Evolutionary conservation across 352 stramenopile genomes (phyloP).

Genomic region (Globisporangium mamillatum): DNA sequence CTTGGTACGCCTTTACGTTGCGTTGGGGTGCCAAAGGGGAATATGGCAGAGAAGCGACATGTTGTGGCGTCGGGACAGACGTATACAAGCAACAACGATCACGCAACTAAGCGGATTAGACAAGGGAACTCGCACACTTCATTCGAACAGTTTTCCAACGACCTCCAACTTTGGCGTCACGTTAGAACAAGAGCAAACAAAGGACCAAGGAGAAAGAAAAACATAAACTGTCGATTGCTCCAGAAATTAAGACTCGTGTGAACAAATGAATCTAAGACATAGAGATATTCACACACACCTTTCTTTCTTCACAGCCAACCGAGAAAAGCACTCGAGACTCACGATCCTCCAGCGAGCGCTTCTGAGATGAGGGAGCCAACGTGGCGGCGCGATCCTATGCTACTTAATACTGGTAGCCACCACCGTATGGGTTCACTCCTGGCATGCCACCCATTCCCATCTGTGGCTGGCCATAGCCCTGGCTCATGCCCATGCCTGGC

Average conservation of each 20-base stretch:
- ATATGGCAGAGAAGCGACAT: no score
- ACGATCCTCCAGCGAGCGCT: slow-evolving; percentile 1
- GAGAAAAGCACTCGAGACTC: slow-evolving; percentile 4
- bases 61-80: no score
- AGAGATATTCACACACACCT: slow-evolving; percentile 13
- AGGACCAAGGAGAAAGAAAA: neutral
- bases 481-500: slow-evolving; percentile 38
- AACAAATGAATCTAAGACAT: slow-evolving; percentile 20
- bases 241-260: slow-evolving; percentile 8
- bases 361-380: neutral
- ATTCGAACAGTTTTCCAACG: neutral
- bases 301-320: slow-evolving; percentile 6
- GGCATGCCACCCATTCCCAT: slow-evolving; percentile 37
- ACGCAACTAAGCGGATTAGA: no score
- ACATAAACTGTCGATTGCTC: slow-evolving; percentile 17
- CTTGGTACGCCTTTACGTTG: no score
- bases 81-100: no score
- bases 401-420: slow-evolving; percentile 39
- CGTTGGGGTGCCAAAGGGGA: no score
- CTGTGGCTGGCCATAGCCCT: slow-evolving; percentile 47
- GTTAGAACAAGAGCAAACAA: neutral
- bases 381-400: neutral
- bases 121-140: neutral
- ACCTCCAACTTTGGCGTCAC: neutral
- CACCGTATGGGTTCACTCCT: slow-evolving; percentile 50